Evolutionary conservation across 2,329 filamentous ascomycete genomes (phyloP), one percentile per base, ranked within the genome.

Genomic region (Beauveria bassiana): DNA sequence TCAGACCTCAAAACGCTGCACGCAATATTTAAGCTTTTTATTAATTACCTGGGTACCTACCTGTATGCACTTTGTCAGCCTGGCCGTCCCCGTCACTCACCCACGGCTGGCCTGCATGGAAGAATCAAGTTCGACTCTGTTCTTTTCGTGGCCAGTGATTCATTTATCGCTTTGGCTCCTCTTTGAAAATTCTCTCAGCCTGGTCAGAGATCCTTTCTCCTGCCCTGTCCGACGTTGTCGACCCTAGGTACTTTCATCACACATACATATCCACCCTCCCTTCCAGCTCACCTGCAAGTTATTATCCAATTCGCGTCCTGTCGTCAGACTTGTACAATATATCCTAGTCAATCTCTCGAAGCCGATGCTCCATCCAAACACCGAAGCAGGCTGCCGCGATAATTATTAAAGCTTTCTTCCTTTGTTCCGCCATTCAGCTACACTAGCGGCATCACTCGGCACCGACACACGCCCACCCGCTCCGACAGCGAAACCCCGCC

Each of bases 401-500:
- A 3, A 38, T 38, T 38, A 38, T 38, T 3, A 38, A 38, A 38
- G 34, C 34, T 16, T 5, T 16, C 34, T 34, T 10, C 12, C 34
- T 16, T 14, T 38, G 34, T 38, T 38, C 34, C 5, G 34, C 34
- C 34, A 38, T 26, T 31, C 26, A 50, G 24, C 47, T 38, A 52
- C 50, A 24, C 31, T 53, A 26, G 51, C 22, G 34, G 28, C 20
- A 38, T 43, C 38, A 16, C 9, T 28, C 34, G 16, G 14, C 22
- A 9, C 45, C 22, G 45, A 16, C 12, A 14, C 20, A 42, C 51
- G 22, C 38, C 52, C 22, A 54, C 52, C 24, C 16, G 38, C 53
- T 47, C 46, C 46, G 42, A 50, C 56, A 46, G 46, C 31, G 46
- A 59, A 59, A 51, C 56, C 56, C 56, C 56, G 56, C 56, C 56